phyloP scores from a whole-genome alignment of 805 yeast genomes.

The Saccharomyces paradoxus region DNA sequence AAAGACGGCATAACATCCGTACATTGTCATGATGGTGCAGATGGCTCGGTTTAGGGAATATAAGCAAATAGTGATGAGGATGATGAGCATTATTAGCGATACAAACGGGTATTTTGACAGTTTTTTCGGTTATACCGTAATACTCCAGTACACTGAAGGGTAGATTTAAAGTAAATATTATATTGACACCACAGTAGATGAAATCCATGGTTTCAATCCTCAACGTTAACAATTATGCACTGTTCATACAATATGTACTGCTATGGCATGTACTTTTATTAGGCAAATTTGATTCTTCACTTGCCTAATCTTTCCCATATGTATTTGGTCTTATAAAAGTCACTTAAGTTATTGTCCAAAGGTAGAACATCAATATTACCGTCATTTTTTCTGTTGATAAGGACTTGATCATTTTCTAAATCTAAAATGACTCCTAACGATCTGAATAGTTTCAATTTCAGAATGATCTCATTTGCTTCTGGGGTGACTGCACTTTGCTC shows the following conservation, averaged over 20 bases:
- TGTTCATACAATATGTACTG: neutral
- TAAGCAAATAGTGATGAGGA: no score
- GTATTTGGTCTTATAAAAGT: conserved; percentile 63
- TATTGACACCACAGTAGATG: neutral
- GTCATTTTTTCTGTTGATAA: conserved; percentile 40
- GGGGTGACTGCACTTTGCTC: conserved; percentile 16
- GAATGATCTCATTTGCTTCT: conserved; percentile 21
- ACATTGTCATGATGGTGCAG: neutral
- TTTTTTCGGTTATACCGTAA: no score
- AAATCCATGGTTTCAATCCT: neutral
- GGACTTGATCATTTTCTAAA: conserved; percentile 34
- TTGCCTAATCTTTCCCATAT: conserved; percentile 54
- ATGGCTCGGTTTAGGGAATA: neutral
- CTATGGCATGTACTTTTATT: neutral
- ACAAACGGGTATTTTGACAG: neutral
- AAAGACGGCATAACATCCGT: neutral
- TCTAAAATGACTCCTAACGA: conserved; percentile 51
- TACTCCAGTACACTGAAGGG: no score
- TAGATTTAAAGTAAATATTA: no score
- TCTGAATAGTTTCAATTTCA: conserved; percentile 53
- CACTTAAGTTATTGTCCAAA: conserved; percentile 46
- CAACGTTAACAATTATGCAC: neutral
- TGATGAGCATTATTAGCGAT: neutral
- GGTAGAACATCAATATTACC: conserved; percentile 42
- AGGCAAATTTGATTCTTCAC: conserved; percentile 19